These are phyloP conservation scores for Theobroma grandiflorum DNA, from an alignment of 441 rosid species.

Conservation along the genomic window DNA sequence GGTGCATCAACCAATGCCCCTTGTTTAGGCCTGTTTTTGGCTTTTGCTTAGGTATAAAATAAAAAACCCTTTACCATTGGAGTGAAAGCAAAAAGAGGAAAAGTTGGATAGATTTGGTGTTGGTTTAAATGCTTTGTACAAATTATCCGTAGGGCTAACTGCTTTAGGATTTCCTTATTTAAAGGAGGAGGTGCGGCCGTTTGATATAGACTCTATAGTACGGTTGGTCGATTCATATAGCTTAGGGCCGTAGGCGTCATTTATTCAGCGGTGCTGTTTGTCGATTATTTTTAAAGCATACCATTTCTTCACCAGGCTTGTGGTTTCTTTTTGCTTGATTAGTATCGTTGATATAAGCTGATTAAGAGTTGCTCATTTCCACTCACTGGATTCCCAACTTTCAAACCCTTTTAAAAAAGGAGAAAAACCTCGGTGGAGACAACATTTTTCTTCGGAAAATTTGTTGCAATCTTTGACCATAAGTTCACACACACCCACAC, in stretches of 20 bases:
- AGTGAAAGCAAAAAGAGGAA: not conserved
- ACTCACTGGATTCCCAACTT: not conserved
- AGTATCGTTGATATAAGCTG: not conserved
- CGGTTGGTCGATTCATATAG: too few relatives aligned
- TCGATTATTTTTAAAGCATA: too few relatives aligned
- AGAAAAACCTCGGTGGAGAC: not conserved
- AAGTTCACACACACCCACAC: not conserved
- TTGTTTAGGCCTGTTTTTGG: not conserved
- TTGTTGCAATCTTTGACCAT: not conserved
- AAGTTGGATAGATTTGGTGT: not conserved
- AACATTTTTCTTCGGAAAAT: not conserved
- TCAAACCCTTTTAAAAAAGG: not conserved
- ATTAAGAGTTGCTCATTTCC: not conserved
- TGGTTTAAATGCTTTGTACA: not conserved
- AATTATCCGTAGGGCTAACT: not conserved
- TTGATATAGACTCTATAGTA: not conserved
- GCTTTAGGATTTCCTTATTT: not conserved
- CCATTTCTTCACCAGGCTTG: too few relatives aligned
- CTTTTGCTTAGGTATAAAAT: not conserved
- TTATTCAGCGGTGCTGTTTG: too few relatives aligned
- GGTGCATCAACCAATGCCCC: slow-evolving; percentile 6
- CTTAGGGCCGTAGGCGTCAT: too few relatives aligned
- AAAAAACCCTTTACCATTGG: not conserved
- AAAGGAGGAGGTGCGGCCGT: not conserved
- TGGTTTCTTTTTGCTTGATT: too few relatives aligned